Percentiles rank a stretch among this genome's conserved stretches.
Evolutionary conservation across 176 grass and related monocot genomes (phyloP).

Genomic region (sorghum (Sorghum bicolor)): Sorghum_bicolor_NCBIv3 NC_012873.2:14910501-14911000

Average conservation of each 20-base stretch:
- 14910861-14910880: not conserved
- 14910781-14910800: slow-evolving; percentile 77
- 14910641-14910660: not conserved
- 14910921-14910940: not conserved
- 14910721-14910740: slow-evolving; percentile 67
- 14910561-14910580: slow-evolving; percentile 50
- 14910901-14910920: too few relatives aligned
- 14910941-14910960: not conserved
- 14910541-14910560: slow-evolving; percentile 43
- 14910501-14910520: slow-evolving; percentile 47
- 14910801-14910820: slow-evolving; percentile 57
- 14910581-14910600: slow-evolving; percentile 47
- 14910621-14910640: slow-evolving; percentile 28
- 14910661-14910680: not conserved
- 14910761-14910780: slow-evolving; percentile 92
- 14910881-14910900: not conserved
- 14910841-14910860: slow-evolving; percentile 24
- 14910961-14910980: not conserved
- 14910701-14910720: slow-evolving; percentile 45
- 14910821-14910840: slow-evolving; percentile 37
- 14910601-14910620: slow-evolving; percentile 15
- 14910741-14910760: slow-evolving; percentile 60
- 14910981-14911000: not conserved
- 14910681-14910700: not conserved
- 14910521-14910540: slow-evolving; percentile 31